Conservation (phyloP, 805 yeast species). For the Jamesozyma gamospora region DNA sequence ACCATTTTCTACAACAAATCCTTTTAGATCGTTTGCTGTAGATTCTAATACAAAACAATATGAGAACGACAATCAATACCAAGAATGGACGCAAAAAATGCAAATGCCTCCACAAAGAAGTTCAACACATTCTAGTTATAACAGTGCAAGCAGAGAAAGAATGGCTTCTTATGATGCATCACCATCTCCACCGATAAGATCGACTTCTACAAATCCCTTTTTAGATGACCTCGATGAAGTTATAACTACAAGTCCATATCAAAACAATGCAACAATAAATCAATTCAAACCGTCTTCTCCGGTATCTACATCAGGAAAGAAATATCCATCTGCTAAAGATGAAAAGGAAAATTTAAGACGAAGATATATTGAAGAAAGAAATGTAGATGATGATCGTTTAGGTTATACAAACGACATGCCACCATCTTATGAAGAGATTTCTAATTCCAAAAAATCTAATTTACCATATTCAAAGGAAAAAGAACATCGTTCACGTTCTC, state of each 20-base stretch:
- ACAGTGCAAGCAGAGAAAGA: neutral
- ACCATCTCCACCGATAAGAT: slow-evolving; percentile 17
- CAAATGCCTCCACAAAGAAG: neutral
- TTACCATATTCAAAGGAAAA: slow-evolving; percentile 11
- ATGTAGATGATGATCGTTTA: neutral
- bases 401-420: slow-evolving; percentile 5
- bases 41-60: slow-evolving; percentile 23
- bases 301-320: slow-evolving; percentile 4
- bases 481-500: slow-evolving; percentile 10
- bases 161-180: slow-evolving; percentile 25
- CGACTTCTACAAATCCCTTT: slow-evolving; percentile 27
- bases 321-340: slow-evolving; percentile 30
- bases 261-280: neutral
- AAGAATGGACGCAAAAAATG: slow-evolving; percentile 41
- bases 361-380: slow-evolving; percentile 23
- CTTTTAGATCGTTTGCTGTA: slow-evolving; percentile 47
- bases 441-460: slow-evolving; percentile 25
- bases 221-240: slow-evolving; percentile 18
- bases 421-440: slow-evolving; percentile 24
- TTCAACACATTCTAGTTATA: slow-evolving; percentile 2
- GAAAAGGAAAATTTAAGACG: slow-evolving; percentile 25
- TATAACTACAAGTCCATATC: neutral
- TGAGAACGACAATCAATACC: slow-evolving; percentile 35
- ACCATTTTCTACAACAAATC: slow-evolving; percentile 56
- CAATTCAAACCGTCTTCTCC: slow-evolving; percentile 18